Evolutionary conservation across 352 stramenopile species (phyloP).

Genomic region (Phytophthora capsici): DNA sequence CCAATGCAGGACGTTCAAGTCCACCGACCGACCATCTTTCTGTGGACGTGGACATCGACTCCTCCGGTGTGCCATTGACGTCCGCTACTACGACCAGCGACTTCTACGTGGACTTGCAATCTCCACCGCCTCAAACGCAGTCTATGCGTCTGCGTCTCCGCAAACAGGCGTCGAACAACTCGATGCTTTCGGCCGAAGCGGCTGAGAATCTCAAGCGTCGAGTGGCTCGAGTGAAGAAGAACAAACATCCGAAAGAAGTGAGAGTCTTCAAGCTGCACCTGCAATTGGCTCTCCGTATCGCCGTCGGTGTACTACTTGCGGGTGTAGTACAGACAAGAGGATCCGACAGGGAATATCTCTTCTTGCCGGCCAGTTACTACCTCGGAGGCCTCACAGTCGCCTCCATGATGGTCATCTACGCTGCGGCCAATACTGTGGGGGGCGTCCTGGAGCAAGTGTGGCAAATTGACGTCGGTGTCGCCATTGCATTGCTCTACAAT

Average conservation of each 20-base stretch:
- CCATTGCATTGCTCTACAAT: slow-evolving; percentile 78
- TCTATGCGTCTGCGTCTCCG: slow-evolving; percentile 53
- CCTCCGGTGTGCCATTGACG: slow-evolving; percentile 17
- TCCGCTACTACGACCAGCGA: slow-evolving; percentile 28
- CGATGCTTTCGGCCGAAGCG: slow-evolving; percentile 18
- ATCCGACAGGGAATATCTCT: slow-evolving; percentile 50
- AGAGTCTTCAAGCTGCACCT: slow-evolving; percentile 52
- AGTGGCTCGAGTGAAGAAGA: slow-evolving; percentile 53
- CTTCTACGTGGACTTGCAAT: slow-evolving; percentile 39
- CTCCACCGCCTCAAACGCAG: slow-evolving; percentile 33
- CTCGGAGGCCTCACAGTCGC: slow-evolving; percentile 70
- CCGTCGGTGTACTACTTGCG: slow-evolving; percentile 65
- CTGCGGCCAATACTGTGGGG: slow-evolving; percentile 61
- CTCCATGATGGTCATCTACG: slow-evolving; percentile 77
- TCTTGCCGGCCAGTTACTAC: slow-evolving; percentile 73
- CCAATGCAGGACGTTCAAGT: slow-evolving; percentile 20
- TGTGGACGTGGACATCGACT: slow-evolving; percentile 29
- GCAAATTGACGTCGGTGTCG: slow-evolving; percentile 76
- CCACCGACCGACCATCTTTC: slow-evolving; percentile 22
- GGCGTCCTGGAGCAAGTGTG: slow-evolving; percentile 70
- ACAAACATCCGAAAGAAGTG: slow-evolving; percentile 43
- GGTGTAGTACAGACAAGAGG: slow-evolving; percentile 60
- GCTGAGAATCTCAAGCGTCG: slow-evolving; percentile 27
- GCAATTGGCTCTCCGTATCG: slow-evolving; percentile 57
- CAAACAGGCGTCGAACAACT: slow-evolving; percentile 30